Evolutionary conservation across 2,329 filamentous ascomycete species (phyloP).

Genomic region (Pseudohalonectria lignicola): DNA sequence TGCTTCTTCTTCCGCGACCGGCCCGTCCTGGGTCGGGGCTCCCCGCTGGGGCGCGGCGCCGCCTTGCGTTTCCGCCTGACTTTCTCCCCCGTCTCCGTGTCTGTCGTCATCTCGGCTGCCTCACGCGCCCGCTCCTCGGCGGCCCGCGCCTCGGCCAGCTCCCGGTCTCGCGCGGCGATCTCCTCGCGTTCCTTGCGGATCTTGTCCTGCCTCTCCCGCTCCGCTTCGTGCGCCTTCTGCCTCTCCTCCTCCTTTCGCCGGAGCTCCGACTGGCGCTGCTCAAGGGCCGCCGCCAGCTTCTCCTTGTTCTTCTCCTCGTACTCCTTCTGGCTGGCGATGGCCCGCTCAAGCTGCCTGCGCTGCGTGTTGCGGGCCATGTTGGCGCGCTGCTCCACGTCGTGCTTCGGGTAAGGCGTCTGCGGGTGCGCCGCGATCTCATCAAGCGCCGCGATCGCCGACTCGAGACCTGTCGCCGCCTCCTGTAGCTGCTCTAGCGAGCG

Average conservation of each 20-base stretch:
- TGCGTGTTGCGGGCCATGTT: slow-evolving; percentile 97
- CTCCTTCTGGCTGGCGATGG: slow-evolving; percentile 72
- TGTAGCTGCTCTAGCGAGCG: slow-evolving; percentile 73
- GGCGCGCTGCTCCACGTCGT: slow-evolving; percentile 86
- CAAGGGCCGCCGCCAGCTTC: slow-evolving; percentile 71
- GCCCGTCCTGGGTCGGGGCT: slow-evolving; percentile 11
- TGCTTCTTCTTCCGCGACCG: slow-evolving; percentile 47
- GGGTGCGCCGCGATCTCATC: slow-evolving; percentile 53
- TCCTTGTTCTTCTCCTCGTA: slow-evolving; percentile 91
- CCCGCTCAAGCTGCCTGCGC: slow-evolving; percentile 79
- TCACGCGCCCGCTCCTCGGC: slow-evolving; percentile 59
- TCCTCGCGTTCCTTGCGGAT: slow-evolving; percentile 77
- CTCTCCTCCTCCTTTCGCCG: slow-evolving; percentile 68
- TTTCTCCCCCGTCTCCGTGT: slow-evolving; percentile 71
- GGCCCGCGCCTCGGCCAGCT: slow-evolving; percentile 57
- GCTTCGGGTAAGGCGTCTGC: slow-evolving; percentile 74
- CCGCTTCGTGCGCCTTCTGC: slow-evolving; percentile 53
- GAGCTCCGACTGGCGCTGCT: slow-evolving; percentile 71
- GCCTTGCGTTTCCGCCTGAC: slow-evolving; percentile 66
- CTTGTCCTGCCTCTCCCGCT: slow-evolving; percentile 65
- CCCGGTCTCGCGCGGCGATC: slow-evolving; percentile 66
- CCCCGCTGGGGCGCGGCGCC: slow-evolving; percentile 19
- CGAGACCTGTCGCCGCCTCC: slow-evolving; percentile 63
- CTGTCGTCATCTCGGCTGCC: slow-evolving; percentile 71
- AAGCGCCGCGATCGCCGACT: slow-evolving; percentile 68